Conservation (phyloP, 805 yeast species). For the Kregervanrija fluxuum region DNA sequence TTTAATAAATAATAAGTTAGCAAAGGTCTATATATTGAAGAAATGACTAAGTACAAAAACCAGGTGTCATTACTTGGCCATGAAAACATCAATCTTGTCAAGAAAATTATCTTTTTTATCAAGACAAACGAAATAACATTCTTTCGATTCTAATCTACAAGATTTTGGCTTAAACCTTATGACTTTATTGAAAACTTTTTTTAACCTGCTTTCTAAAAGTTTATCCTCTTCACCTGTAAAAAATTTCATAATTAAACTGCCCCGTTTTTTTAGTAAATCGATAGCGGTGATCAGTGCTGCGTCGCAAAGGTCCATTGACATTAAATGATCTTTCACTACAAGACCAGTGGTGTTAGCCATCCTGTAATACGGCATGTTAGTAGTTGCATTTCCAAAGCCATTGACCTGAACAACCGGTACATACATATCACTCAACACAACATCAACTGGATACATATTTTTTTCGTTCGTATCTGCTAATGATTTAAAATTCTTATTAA, state of each 20-base stretch:
- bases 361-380: constrained; percentile 81
- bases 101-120: constrained; percentile 33
- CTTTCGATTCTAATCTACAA: constrained; percentile 71
- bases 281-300: constrained; percentile 79
- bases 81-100: constrained; percentile 41
- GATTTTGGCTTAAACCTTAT: constrained; percentile 73
- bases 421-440: constrained; percentile 78
- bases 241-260: constrained; percentile 74
- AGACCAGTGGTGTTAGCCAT: constrained; percentile 89
- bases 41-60: no score
- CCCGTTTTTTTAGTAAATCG: constrained; percentile 61
- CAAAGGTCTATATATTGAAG: no score
- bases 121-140: constrained; percentile 72
- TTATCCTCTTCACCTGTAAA: constrained; percentile 78
- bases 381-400: constrained; percentile 52
- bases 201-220: constrained; percentile 51
- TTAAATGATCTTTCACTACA: constrained; percentile 70
- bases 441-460: constrained; percentile 42
- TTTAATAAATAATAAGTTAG: no score
- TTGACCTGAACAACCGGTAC: constrained; percentile 49
- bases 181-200: constrained; percentile 54
- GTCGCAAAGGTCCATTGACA: constrained; percentile 86
- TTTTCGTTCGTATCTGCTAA: constrained; percentile 2
- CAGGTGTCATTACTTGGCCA: constrained; percentile 1
- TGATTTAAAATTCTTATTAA: neutral